Evolutionary conservation across 2,329 filamentous ascomycete species (phyloP).

Genomic region (Phoma sp.): DNA sequence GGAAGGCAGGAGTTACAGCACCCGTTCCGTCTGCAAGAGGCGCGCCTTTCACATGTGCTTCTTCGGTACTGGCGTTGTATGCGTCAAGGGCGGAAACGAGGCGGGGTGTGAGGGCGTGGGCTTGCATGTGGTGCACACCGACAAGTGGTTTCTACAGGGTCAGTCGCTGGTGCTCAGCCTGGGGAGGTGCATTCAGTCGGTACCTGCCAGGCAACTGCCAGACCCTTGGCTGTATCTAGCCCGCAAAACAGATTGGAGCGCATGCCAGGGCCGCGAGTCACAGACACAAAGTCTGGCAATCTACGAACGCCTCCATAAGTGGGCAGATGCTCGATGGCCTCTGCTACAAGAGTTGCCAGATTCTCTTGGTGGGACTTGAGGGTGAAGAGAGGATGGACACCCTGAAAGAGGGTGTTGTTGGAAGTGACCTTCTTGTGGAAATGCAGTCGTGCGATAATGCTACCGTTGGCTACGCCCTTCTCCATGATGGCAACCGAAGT

Average conservation of each 20-base stretch:
- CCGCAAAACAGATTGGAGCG: constrained; percentile 76
- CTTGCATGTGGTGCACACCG: constrained; percentile 96
- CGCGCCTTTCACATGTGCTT: neutral
- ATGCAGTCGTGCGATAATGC: constrained; percentile 62
- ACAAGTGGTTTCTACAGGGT: constrained; percentile 69
- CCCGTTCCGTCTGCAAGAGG: constrained; percentile 9
- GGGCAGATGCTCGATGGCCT: constrained; percentile 66
- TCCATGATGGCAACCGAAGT: constrained; percentile 85
- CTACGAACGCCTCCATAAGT: constrained; percentile 11
- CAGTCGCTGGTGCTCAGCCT: neutral
- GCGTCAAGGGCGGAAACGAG: constrained; percentile 68
- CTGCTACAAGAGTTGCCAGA: constrained; percentile 70
- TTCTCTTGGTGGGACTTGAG: constrained; percentile 75
- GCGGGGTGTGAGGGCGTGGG: constrained; percentile 86
- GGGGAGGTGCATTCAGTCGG: too few species aligned
- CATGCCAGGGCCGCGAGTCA: constrained; percentile 92
- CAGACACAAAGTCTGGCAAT: constrained; percentile 82
- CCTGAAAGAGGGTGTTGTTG: constrained; percentile 74
- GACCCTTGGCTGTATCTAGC: constrained; percentile 82
- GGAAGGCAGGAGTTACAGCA: constrained; percentile 65
- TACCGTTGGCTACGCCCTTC: constrained; percentile 47
- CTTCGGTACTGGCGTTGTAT: neutral
- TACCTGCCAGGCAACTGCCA: constrained; percentile 77
- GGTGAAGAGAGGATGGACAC: constrained; percentile 80
- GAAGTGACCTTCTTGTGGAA: constrained; percentile 84